Base-by-base conservation (phyloP, 73 alveolate species). In the Blepharisma japonicum region DNA sequence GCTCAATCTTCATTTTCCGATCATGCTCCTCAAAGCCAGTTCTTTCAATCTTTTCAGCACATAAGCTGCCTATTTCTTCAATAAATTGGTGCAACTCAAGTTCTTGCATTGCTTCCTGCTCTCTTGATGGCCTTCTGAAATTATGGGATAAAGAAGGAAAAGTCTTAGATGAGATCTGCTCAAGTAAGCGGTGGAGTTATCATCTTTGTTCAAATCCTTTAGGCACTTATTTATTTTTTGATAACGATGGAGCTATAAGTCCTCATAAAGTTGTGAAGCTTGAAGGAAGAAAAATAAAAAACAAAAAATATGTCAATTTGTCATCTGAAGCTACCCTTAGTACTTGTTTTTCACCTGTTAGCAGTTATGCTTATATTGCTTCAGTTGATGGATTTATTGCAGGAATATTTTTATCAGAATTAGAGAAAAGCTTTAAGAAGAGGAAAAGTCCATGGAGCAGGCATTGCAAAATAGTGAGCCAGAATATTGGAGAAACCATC, bases 121-220 rank as follows among this genome's bases (percentile, higher is more conserved):
- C 47, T 18, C 23, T 61, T 14, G 74, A 61, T 25, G 74, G 74
- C 14, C 47, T 14, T 25, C 18, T 61, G 18, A 61, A 61, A 5
- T n/a, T 61, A 20, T 61, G 74, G 74, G 74, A 61, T 39, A 8
- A 14, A 61, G 47, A 61, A 61, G 74, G 74, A 14, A 14, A 61
- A 14, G n/a, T 20, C 11, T 8, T 18, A 9, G 74, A 61, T 5
- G 23, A 39, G 14, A 11, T 61, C 11, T 61, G 74, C 23, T 25
- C 23, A 14, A 61, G 74, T 5, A 61, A 61, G 47, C 39, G 74
- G 11, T 61, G 74, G 74, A 61, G 46, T 5, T 61, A 61, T 25
- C 74, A 61, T 5, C n/a, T 61, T 18, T 18, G 74, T 48, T 20
- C 18, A 2, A 61, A 61, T 25, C 74, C 74, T 18, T 2, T 25